Evolutionary conservation across 306 rosid species (phyloP).

Genomic region (Astragalus membranaceus): DNA sequence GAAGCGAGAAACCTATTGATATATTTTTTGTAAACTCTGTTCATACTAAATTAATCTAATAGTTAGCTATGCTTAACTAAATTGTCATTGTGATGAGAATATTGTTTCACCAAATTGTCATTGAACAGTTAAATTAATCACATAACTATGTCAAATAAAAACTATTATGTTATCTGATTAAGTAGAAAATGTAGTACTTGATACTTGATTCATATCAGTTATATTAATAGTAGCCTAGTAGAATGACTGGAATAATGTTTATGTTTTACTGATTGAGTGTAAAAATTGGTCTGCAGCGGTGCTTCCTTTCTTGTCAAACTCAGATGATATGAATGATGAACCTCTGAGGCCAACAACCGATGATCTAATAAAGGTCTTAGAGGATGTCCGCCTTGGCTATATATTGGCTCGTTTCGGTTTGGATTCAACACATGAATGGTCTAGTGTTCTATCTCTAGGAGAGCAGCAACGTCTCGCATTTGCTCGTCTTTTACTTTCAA

Average conservation of each 20-base stretch:
- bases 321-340: constrained; percentile 29
- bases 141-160: constrained; percentile 5
- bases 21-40: neutral
- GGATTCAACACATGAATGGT: constrained; percentile 84
- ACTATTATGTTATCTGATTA: neutral
- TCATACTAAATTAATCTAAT: neutral
- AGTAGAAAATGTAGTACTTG: neutral
- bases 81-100: neutral
- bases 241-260: neutral
- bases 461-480: constrained; percentile 98
- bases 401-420: constrained; percentile 67
- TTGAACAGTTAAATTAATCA: neutral
- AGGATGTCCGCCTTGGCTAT: constrained; percentile 75
- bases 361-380: constrained; percentile 65
- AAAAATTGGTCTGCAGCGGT: constrained; percentile 39
- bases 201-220: neutral
- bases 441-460: constrained; percentile 94
- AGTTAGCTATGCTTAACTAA: neutral
- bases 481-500: constrained; percentile 84
- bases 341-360: constrained; percentile 58
- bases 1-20: neutral
- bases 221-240: neutral
- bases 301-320: constrained; percentile 69
- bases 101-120: neutral
- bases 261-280: constrained; percentile 13